Conservation (phyloP, 2,329 filamentous ascomycete genomes). For the Penicillium vulpinum region DNA sequence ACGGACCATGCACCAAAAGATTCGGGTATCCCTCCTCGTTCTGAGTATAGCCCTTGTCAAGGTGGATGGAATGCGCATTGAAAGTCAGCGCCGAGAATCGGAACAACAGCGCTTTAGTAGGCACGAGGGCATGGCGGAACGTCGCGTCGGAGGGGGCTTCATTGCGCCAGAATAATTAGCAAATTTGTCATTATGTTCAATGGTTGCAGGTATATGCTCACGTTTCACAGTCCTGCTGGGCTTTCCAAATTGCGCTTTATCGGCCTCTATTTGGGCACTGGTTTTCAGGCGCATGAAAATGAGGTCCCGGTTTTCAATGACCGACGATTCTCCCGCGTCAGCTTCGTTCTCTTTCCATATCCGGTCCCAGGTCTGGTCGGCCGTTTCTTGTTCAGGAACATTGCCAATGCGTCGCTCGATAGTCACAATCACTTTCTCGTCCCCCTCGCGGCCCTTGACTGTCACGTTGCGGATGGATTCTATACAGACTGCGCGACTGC, state of each 20-base stretch:
- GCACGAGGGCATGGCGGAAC: slow-evolving; percentile 61
- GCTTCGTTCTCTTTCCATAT: slow-evolving; percentile 48
- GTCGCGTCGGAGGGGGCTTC: slow-evolving; percentile 54
- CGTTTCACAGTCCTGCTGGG: slow-evolving; percentile 35
- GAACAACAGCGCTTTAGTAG: slow-evolving; percentile 73
- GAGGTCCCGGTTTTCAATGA: slow-evolving; percentile 62
- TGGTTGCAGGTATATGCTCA: slow-evolving; percentile 28
- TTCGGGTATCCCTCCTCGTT: slow-evolving; percentile 72
- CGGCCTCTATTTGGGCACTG: slow-evolving; percentile 34
- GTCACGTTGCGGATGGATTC: slow-evolving; percentile 52
- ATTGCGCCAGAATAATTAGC: slow-evolving; percentile 20
- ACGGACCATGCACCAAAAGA: slow-evolving; percentile 81
- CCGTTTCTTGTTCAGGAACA: slow-evolving; percentile 39
- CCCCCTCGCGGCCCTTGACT: slow-evolving; percentile 53
- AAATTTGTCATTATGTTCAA: not conserved
- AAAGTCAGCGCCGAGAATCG: slow-evolving; percentile 87
- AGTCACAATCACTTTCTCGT: slow-evolving; percentile 61
- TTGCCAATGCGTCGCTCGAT: slow-evolving; percentile 56
- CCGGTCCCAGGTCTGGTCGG: slow-evolving; percentile 38
- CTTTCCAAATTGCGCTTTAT: slow-evolving; percentile 25
- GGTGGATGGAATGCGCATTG: slow-evolving; percentile 90
- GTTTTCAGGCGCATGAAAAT: slow-evolving; percentile 62
- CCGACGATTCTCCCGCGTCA: slow-evolving; percentile 43
- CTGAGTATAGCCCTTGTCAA: slow-evolving; percentile 70
- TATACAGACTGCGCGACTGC: slow-evolving; percentile 43